Percentiles rank a stretch among this genome's conserved stretches.
Conservation (phyloP, 2,329 filamentous ascomycete genomes). For the Bipolaris bicolor region DNA sequence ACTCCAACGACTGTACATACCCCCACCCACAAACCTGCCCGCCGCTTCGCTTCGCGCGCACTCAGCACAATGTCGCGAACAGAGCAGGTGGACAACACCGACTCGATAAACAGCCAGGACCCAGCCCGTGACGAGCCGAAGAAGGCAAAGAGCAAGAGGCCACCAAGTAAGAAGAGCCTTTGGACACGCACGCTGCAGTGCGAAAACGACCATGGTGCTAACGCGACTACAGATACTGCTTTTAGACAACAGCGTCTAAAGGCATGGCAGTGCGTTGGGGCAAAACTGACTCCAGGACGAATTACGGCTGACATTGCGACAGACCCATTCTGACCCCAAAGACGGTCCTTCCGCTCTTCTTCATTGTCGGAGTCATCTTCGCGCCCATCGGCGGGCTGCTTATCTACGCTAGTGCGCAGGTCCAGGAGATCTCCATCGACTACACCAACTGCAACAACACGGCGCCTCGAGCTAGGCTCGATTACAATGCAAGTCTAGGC, state of each 20-base stretch:
- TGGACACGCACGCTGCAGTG: conserved; percentile 11
- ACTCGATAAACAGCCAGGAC: conserved; percentile 53
- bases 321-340: conserved; percentile 95
- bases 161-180: conserved; percentile 72
- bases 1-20: conserved; percentile 8
- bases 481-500: conserved; percentile 19
- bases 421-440: conserved; percentile 89
- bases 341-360: conserved; percentile 90
- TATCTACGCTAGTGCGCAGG: conserved; percentile 84
- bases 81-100: conserved; percentile 51
- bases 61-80: conserved; percentile 53
- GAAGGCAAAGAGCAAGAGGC: conserved; percentile 87
- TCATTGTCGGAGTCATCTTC: conserved; percentile 87
- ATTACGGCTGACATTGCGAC: conserved; percentile 48
- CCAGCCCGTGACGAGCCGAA: conserved; percentile 50
- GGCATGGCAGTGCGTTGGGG: conserved; percentile 84
- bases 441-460: conserved; percentile 77
- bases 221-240: conserved; percentile 73
- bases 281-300: not conserved
- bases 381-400: conserved; percentile 88
- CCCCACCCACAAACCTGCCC: conserved; percentile 23
- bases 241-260: conserved; percentile 97
- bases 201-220: conserved; percentile 24
- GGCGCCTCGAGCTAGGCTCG: conserved; percentile 53
- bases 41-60: conserved; percentile 40